Evolutionary conservation across 75 land plant genomes (phyloP).

Genomic region (Selaginella tamariscina): DNA sequence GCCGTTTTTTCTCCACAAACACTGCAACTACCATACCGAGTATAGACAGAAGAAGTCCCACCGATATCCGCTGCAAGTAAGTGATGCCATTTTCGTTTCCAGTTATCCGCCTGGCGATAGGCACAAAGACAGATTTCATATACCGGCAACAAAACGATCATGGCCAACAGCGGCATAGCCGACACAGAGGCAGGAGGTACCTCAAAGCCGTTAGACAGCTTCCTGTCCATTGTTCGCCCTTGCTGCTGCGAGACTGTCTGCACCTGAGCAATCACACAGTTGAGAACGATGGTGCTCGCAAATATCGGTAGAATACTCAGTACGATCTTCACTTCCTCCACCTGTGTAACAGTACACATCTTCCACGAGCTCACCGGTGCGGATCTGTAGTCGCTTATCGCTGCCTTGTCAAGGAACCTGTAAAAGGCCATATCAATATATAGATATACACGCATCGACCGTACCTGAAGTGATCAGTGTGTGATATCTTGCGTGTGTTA

Average conservation of each 20-base stretch:
- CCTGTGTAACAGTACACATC: not conserved
- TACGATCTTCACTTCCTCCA: slow-evolving; percentile 2
- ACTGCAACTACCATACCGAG: not conserved
- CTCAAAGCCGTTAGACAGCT: not conserved
- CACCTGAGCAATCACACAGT: not conserved
- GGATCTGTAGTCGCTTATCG: not conserved
- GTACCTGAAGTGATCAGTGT: not conserved
- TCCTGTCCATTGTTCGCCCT: not conserved
- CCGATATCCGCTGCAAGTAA: not conserved
- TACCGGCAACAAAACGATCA: not conserved
- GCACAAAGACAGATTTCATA: slow-evolving; percentile 3
- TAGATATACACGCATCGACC: too few relatives aligned
- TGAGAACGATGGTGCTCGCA: not conserved
- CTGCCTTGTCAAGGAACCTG: slow-evolving; percentile 6
- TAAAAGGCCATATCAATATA: not conserved
- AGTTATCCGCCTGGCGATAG: not conserved
- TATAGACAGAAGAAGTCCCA: not conserved
- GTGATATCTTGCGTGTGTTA: not conserved
- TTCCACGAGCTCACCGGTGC: not conserved
- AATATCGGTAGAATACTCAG: slow-evolving; percentile 1
- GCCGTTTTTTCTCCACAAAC: slow-evolving; percentile 2
- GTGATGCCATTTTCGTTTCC: slow-evolving; percentile 2
- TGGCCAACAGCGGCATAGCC: not conserved
- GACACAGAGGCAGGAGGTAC: not conserved
- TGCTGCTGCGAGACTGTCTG: not conserved